Conservation (phyloP, 2,329 filamentous ascomycete species). For the Hymenoscyphus linearis region DNA sequence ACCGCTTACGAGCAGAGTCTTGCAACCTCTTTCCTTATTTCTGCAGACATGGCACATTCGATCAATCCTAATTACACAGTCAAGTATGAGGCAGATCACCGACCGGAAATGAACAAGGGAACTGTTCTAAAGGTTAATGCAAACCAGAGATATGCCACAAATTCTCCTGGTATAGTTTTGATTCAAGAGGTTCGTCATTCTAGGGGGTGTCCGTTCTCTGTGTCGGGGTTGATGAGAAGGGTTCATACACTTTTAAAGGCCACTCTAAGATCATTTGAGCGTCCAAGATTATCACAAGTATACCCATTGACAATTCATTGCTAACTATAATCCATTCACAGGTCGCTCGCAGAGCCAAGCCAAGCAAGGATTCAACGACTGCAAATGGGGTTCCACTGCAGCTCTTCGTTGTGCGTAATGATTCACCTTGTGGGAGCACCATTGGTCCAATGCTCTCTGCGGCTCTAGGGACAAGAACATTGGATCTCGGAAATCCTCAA, state of each 20-base stretch:
- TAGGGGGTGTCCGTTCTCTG: neutral
- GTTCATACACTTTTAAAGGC: neutral
- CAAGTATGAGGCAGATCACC: slow-evolving; percentile 89
- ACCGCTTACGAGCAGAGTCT: slow-evolving; percentile 94
- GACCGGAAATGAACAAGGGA: slow-evolving; percentile 93
- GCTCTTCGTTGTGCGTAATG: slow-evolving; percentile 93
- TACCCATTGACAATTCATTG: neutral
- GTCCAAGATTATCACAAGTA: neutral
- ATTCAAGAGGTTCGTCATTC: slow-evolving; percentile 58
- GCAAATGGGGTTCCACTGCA: slow-evolving; percentile 77
- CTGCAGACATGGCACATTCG: slow-evolving; percentile 95
- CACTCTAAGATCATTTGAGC: neutral
- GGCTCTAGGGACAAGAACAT: slow-evolving; percentile 76
- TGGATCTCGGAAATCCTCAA: slow-evolving; percentile 92
- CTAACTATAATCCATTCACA: neutral
- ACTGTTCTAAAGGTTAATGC: slow-evolving; percentile 98
- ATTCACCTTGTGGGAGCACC: slow-evolving; percentile 89
- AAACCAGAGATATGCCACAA: slow-evolving; percentile 94
- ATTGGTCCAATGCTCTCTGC: slow-evolving; percentile 96
- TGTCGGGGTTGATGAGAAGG: neutral
- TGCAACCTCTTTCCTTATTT: slow-evolving; percentile 85
- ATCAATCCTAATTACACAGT: slow-evolving; percentile 90
- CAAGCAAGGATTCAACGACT: slow-evolving; percentile 40
- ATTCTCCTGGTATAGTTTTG: slow-evolving; percentile 89
- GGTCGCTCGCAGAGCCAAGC: slow-evolving; percentile 59